These are phyloP conservation scores for Strobilomyces dryophilus DNA, from an alignment of 768 basidiomycete species.

Conservation along the genomic window DNA sequence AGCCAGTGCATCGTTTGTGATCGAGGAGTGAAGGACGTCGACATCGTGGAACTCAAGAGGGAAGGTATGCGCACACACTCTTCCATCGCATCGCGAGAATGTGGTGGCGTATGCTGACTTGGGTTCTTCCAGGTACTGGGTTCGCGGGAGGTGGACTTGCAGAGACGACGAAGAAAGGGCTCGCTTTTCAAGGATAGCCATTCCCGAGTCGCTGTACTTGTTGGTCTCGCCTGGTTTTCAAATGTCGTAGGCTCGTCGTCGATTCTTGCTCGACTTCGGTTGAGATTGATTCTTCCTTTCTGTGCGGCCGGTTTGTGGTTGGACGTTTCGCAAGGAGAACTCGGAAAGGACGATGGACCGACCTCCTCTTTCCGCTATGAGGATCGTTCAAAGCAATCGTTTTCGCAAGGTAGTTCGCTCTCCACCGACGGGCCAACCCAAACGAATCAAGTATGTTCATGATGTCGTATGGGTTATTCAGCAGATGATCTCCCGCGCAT, in stretches of 20 bases:
- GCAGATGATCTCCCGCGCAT: no score
- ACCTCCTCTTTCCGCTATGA: no score
- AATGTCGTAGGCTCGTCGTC: not conserved
- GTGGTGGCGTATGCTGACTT: not conserved
- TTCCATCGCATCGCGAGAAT: not conserved
- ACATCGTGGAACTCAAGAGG: slow-evolving; percentile 78
- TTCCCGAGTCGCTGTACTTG: slow-evolving; percentile 1
- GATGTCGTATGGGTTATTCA: no score
- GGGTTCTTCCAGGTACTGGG: slow-evolving; percentile 65
- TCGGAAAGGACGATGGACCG: no score
- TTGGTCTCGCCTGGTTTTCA: not conserved
- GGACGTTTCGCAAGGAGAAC: not conserved
- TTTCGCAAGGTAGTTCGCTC: no score
- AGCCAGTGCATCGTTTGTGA: slow-evolving; percentile 91
- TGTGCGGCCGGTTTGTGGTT: not conserved
- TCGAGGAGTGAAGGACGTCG: slow-evolving; percentile 54
- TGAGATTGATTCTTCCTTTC: not conserved
- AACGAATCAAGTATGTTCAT: no score
- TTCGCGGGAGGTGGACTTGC: slow-evolving; percentile 94
- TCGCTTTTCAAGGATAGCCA: slow-evolving; percentile 79
- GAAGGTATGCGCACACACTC: slow-evolving; percentile 58
- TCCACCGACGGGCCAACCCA: no score
- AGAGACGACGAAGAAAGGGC: slow-evolving; percentile 74
- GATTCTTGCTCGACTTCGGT: not conserved
- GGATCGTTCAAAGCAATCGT: no score